Evolutionary conservation across 1,284 basidiomycete species (phyloP).

Genomic region (Neolentinus lepideus): DNA sequence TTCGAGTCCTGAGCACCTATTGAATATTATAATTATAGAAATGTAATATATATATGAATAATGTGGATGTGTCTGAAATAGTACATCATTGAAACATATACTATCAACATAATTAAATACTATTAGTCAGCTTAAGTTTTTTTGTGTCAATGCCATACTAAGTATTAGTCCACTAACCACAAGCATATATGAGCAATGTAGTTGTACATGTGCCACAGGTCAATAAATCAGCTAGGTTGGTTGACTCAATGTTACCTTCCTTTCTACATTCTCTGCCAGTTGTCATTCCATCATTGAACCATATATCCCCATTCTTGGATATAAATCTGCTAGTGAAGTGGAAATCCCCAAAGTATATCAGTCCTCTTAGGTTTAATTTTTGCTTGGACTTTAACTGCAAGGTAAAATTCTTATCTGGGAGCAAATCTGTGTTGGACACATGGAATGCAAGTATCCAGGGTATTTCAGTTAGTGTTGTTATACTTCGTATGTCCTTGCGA

Average conservation of each 20-base stretch:
- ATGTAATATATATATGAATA: no score
- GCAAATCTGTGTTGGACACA: not conserved
- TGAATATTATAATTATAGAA: no score
- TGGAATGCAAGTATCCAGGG: not conserved
- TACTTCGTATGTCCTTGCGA: not conserved
- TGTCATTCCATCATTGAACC: constrained; percentile 1
- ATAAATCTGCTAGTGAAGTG: not conserved
- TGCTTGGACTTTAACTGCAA: not conserved
- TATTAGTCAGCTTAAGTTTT: no score
- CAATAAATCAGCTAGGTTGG: not conserved
- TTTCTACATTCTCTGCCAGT: not conserved
- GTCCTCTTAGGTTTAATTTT: not conserved
- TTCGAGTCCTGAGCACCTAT: no score
- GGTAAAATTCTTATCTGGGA: not conserved
- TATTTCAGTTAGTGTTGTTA: not conserved
- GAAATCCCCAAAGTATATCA: not conserved
- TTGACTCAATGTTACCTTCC: not conserved
- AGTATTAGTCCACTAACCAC: no score
- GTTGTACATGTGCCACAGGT: no score
- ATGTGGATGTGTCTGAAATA: no score
- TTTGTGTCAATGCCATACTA: no score
- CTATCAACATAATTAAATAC: no score
- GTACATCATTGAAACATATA: no score
- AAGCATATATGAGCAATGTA: not conserved
- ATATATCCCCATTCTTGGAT: not conserved